Evolutionary conservation across 805 yeast genomes (phyloP).

Genomic region (Kodamaea laetipori): DNA sequence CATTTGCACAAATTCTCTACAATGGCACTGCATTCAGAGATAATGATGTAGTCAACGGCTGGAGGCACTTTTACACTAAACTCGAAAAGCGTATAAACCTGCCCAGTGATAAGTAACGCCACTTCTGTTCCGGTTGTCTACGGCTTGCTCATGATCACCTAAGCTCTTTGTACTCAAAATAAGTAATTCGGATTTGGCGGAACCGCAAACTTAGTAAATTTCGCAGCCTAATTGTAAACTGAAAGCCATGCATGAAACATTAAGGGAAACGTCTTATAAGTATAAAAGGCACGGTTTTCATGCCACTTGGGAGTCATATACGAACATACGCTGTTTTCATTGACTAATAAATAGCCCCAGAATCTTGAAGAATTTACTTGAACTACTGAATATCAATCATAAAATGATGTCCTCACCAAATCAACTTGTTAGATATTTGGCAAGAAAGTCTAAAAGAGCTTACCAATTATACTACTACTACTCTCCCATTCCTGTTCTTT

Average conservation of each 20-base stretch:
- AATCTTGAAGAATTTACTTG: no score
- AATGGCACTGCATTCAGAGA: slow-evolving; percentile 7
- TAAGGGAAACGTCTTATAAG: no score
- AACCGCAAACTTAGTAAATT: neutral
- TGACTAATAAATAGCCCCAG: no score
- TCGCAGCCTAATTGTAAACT: neutral
- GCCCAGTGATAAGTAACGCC: no score
- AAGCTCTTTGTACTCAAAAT: no score
- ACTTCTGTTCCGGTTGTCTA: no score
- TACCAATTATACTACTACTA: slow-evolving; percentile 28
- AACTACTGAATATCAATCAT: no score
- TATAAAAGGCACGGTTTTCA: no score
- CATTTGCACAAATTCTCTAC: slow-evolving; percentile 4
- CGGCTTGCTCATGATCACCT: no score
- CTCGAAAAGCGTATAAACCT: neutral
- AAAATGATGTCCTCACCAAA: neutral
- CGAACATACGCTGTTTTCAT: no score
- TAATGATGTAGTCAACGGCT: slow-evolving; percentile 4
- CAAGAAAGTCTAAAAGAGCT: slow-evolving; percentile 23
- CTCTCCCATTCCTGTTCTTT: slow-evolving; percentile 32
- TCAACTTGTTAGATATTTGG: slow-evolving; percentile 19
- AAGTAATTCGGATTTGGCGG: slow-evolving; percentile 1
- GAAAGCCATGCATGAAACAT: neutral
- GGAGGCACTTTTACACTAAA: slow-evolving; percentile 1
- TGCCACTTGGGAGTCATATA: no score